These are phyloP conservation scores for Camellia oleifera DNA, from an alignment of 179 eudicot species.

Conservation along the genomic window DNA sequence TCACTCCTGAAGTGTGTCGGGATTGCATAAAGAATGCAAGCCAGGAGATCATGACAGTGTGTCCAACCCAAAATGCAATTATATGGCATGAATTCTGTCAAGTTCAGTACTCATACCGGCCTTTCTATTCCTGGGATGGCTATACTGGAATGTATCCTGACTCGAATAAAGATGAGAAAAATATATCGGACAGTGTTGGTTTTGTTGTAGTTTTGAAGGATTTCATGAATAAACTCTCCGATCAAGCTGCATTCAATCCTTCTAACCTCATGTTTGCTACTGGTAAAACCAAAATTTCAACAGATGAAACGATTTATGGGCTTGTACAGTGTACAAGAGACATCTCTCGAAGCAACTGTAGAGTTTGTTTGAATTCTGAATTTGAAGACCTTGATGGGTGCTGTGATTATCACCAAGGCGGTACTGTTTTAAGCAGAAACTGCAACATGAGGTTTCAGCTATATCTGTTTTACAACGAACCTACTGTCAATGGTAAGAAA, in stretches of 20 bases:
- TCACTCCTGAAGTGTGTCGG: constrained; percentile 15
- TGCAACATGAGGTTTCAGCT: constrained; percentile 24
- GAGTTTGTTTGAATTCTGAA: background rate
- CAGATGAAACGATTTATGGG: constrained; percentile 13
- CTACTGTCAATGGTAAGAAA: constrained; percentile 16
- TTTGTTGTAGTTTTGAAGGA: background rate
- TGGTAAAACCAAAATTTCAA: background rate
- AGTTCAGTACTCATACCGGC: constrained; percentile 24
- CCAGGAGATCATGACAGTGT: constrained; percentile 16
- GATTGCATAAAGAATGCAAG: constrained; percentile 18
- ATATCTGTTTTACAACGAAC: constrained; percentile 16
- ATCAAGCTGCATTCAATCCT: constrained; percentile 3
- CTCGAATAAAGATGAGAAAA: background rate
- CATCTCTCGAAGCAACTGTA: constrained; percentile 5
- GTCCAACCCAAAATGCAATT: constrained; percentile 18
- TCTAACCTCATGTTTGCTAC: constrained; percentile 15
- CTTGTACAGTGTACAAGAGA: constrained; percentile 20
- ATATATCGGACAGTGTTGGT: background rate
- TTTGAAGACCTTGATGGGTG: constrained; percentile 22
- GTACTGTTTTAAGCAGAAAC: constrained; percentile 18
- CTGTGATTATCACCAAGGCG: constrained; percentile 21
- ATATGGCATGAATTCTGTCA: constrained; percentile 32
- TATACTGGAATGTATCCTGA: constrained; percentile 19
- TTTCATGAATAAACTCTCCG: background rate
- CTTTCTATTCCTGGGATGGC: constrained; percentile 16